Conservation (phyloP, 495 filamentous ascomycete genomes). For the Penicillium herquei region DNA sequence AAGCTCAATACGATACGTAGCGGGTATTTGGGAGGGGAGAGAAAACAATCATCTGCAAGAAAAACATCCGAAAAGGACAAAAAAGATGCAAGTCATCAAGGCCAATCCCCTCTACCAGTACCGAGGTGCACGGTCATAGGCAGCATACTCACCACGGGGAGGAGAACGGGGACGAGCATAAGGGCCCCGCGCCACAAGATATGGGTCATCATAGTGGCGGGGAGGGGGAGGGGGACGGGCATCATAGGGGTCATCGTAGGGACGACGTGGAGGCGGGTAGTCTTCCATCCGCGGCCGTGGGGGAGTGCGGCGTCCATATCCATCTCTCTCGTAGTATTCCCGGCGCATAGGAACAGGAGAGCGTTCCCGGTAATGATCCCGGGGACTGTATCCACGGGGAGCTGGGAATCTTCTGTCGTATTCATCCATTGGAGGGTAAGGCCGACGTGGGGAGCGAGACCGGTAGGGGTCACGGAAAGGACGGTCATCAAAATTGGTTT, state of each 20-base stretch:
- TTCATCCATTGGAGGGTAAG: slow-evolving; percentile 65
- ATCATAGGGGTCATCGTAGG: slow-evolving; percentile 54
- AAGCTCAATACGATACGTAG: slow-evolving; percentile 25
- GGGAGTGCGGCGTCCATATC: slow-evolving; percentile 65
- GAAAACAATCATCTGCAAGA: slow-evolving; percentile 12
- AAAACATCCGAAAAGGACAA: slow-evolving; percentile 7
- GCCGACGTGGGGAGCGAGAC: slow-evolving; percentile 71
- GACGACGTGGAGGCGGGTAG: slow-evolving; percentile 57
- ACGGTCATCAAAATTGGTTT: slow-evolving; percentile 59
- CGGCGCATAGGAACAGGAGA: slow-evolving; percentile 70
- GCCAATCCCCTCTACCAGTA: slow-evolving; percentile 40
- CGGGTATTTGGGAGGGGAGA: slow-evolving; percentile 24
- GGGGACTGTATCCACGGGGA: slow-evolving; percentile 80
- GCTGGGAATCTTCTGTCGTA: slow-evolving; percentile 73
- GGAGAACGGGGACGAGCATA: slow-evolving; percentile 47
- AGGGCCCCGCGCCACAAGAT: slow-evolving; percentile 35
- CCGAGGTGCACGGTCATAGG: slow-evolving; percentile 42
- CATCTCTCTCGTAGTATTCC: slow-evolving; percentile 79
- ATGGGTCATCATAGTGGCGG: slow-evolving; percentile 47
- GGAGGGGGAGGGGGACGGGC: slow-evolving; percentile 44
- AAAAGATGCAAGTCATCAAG: background rate
- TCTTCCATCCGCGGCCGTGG: slow-evolving; percentile 77
- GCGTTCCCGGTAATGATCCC: slow-evolving; percentile 83
- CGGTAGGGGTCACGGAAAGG: slow-evolving; percentile 67
- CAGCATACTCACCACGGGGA: slow-evolving; percentile 40